phyloP scores from a whole-genome alignment of 768 basidiomycete genomes.

The Leccinum variicolor region DNA sequence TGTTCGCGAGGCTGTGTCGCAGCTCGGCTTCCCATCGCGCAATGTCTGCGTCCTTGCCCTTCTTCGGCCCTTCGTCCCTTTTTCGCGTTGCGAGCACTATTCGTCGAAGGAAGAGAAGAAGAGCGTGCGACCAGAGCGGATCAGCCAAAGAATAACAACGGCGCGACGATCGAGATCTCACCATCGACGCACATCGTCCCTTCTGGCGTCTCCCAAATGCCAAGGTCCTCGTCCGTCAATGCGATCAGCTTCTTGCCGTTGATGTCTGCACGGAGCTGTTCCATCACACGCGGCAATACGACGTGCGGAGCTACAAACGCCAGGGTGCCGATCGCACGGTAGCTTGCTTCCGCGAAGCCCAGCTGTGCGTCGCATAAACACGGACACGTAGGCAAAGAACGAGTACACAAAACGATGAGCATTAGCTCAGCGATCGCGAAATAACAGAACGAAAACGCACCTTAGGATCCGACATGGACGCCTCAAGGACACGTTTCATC shows the following conservation, averaged over 20 bases:
- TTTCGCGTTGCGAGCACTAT: constrained; percentile 66
- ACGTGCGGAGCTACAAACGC: constrained; percentile 73
- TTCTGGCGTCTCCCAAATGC: constrained; percentile 82
- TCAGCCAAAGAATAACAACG: background rate
- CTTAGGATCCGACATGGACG: constrained; percentile 44
- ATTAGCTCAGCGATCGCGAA: background rate
- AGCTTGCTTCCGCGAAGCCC: constrained; percentile 65
- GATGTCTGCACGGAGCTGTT: constrained; percentile 66
- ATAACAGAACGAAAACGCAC: constrained; percentile 27
- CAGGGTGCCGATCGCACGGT: constrained; percentile 70
- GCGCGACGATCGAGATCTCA: constrained; percentile 22
- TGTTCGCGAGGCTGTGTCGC: constrained; percentile 78
- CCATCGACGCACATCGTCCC: constrained; percentile 83
- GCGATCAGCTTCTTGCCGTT: constrained; percentile 52
- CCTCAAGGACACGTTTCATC: constrained; percentile 47
- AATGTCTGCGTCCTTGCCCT: constrained; percentile 87
- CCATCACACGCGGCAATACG: constrained; percentile 67
- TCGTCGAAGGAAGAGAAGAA: background rate
- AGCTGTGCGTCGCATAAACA: constrained; percentile 23
- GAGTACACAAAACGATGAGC: background rate
- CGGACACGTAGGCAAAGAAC: too few relatives aligned
- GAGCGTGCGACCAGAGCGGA: background rate
- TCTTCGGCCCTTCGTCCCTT: constrained; percentile 46
- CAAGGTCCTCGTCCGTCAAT: constrained; percentile 70
- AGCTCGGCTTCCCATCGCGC: constrained; percentile 95